Percentiles rank a stretch among this genome's conserved stretches.
phyloP scores from a whole-genome alignment of 225 moss, liverwort and hornwort species.

The Physcomitrellopsis africana region DNA sequence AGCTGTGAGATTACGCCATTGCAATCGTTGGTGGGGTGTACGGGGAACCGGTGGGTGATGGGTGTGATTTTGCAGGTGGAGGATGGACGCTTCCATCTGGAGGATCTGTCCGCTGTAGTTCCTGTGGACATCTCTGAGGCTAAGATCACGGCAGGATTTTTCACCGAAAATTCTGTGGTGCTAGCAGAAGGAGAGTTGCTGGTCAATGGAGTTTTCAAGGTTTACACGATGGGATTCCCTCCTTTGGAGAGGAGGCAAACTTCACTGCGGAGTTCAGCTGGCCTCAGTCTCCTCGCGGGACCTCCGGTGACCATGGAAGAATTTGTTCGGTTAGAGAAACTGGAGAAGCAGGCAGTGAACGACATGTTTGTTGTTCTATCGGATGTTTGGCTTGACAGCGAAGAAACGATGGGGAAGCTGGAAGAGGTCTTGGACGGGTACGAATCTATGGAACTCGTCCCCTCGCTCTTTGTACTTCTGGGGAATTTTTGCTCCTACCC shows the following conservation, averaged over 20 bases:
- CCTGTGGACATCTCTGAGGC: slow-evolving; percentile 77
- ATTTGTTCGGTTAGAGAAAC: slow-evolving; percentile 36
- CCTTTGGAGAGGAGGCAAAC: slow-evolving; percentile 82
- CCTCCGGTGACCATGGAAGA: slow-evolving; percentile 45
- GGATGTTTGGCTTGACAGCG: slow-evolving; percentile 90
- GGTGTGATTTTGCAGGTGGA: slow-evolving; percentile 84
- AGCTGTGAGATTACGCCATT: slow-evolving; percentile 83
- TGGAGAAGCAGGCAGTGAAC: slow-evolving; percentile 57
- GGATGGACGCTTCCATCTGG: slow-evolving; percentile 79
- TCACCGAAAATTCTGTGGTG: slow-evolving; percentile 91
- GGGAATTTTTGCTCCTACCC: slow-evolving; percentile 96
- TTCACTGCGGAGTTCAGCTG: slow-evolving; percentile 70
- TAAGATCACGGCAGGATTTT: slow-evolving; percentile 89
- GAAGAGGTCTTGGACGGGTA: slow-evolving; percentile 82
- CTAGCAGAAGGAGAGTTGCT: slow-evolving; percentile 87
- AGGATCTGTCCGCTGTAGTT: slow-evolving; percentile 78
- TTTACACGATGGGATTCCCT: slow-evolving; percentile 92
- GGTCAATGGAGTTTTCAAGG: slow-evolving; percentile 71
- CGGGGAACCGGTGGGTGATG: slow-evolving; percentile 90
- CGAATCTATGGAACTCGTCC: slow-evolving; percentile 90
- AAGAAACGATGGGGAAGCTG: slow-evolving; percentile 83
- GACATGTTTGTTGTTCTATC: slow-evolving; percentile 94
- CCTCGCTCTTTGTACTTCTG: slow-evolving; percentile 89
- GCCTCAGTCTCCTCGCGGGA: slow-evolving; percentile 46
- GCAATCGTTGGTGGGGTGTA: slow-evolving; percentile 71